Conservation (phyloP, 768 basidiomycete species). For the Tylopilus sp. region DNA sequence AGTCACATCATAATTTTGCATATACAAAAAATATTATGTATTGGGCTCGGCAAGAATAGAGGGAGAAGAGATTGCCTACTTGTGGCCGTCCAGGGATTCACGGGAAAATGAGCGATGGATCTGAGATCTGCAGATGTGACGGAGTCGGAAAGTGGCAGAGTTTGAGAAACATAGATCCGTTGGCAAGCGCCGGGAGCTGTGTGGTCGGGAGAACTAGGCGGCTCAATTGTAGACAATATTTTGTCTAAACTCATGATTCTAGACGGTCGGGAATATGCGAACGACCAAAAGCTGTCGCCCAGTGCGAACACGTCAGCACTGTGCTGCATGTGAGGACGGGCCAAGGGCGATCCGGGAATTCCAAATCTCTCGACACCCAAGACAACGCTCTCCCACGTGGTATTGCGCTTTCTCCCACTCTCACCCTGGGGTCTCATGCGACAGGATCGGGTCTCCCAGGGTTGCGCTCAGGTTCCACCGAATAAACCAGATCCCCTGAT, state of each 20-base stretch:
- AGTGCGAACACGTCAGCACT: constrained; percentile 10
- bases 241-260: constrained; percentile 11
- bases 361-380: constrained; percentile 19
- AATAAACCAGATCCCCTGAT: constrained; percentile 10
- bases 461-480: constrained; percentile 13
- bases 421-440: constrained; percentile 1
- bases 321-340: constrained; percentile 6
- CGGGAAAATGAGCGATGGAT: constrained; percentile 30
- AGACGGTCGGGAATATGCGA: constrained; percentile 21
- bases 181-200: constrained; percentile 18
- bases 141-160: constrained; percentile 21
- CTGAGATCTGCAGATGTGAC: constrained; percentile 31
- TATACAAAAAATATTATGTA: constrained; percentile 25
- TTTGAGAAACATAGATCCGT: constrained; percentile 33
- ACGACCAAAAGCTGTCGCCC: constrained; percentile 9
- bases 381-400: constrained; percentile 22
- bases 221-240: constrained; percentile 9
- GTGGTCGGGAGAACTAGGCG: constrained; percentile 23
- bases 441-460: constrained; percentile 10
- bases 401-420: constrained; percentile 21
- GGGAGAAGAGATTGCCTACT: constrained; percentile 31
- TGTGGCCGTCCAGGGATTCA: constrained; percentile 32
- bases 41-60: constrained; percentile 31
- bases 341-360: constrained; percentile 10
- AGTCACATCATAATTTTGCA: constrained; percentile 18